Conservation (phyloP, 2,329 filamentous ascomycete species). For the Phyllosticta paracitricarpa region DNA sequence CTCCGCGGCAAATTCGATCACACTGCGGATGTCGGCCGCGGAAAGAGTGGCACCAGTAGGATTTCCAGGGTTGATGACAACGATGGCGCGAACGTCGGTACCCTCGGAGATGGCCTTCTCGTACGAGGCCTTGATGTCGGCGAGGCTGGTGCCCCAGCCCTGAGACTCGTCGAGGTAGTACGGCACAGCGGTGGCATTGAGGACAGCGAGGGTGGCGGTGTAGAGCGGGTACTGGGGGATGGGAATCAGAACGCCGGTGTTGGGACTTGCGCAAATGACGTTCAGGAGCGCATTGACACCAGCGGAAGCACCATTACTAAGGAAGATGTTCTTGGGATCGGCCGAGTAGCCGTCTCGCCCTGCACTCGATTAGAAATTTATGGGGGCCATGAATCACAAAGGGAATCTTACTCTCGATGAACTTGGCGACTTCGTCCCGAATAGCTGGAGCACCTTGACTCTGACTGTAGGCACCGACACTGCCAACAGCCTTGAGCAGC, state of each 20-base stretch:
- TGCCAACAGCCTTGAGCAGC: slow-evolving; percentile 74
- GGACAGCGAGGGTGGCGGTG: slow-evolving; percentile 78
- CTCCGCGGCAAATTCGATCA: slow-evolving; percentile 78
- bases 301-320: slow-evolving; percentile 83
- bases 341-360: slow-evolving; percentile 81
- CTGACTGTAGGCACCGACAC: slow-evolving; percentile 92
- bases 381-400: background rate
- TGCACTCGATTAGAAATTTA: slow-evolving; percentile 24
- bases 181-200: slow-evolving; percentile 79
- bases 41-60: slow-evolving; percentile 82
- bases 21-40: slow-evolving; percentile 66
- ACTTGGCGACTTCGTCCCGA: slow-evolving; percentile 79
- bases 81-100: slow-evolving; percentile 81
- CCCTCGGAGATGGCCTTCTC: slow-evolving; percentile 65
- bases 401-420: slow-evolving; percentile 65
- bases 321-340: slow-evolving; percentile 72
- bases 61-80: slow-evolving; percentile 97
- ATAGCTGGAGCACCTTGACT: slow-evolving; percentile 82
- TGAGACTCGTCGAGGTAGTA: slow-evolving; percentile 86
- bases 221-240: slow-evolving; percentile 98
- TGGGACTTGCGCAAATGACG: slow-evolving; percentile 68
- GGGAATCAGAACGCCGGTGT: slow-evolving; percentile 79
- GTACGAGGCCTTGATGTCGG: slow-evolving; percentile 64
- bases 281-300: slow-evolving; percentile 91
- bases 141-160: slow-evolving; percentile 79